Evolutionary conservation across 768 basidiomycete genomes (phyloP), one percentile per base, ranked within the genome.

Genomic region (Tricholoma hemisulphureum): DNA sequence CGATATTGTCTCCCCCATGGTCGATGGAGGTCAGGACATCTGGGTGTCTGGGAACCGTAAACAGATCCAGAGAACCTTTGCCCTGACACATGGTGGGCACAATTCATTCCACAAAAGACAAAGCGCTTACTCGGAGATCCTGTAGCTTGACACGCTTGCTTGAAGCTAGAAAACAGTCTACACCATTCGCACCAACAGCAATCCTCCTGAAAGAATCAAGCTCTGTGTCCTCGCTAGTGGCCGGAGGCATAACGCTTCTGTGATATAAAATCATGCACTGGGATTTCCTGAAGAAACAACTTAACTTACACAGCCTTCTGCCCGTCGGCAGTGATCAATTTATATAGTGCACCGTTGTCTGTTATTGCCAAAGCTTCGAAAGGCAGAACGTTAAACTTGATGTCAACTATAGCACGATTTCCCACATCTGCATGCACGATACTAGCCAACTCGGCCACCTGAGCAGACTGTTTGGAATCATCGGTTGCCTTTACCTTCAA

Each of bases 121-220:
- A 16, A 53, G 43, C 20, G 61, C 79, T 39, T 72, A 90, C 89
- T 63, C 89, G 73, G 37, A 79, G 73, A 66, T 92, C 89, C 20
- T 85, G 58, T 13, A 75, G 73, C 32, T 63, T 65, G 35, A 87
- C 67, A 16, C 55, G 58, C 39, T 71, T 76, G n/a, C 67, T 73
- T 0, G 84, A 85, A 20, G 82, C 64, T 11, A 86, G 66, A 53
- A 83, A 72, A 57, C 77, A 81, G 16, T 73, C 70, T 13, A 77
- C 67, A 11, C 61, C 63, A 29, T 67, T 63, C 10, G 61, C 51
- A 16, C 75, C 75, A 23, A 72, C 55, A 43, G 77, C 77, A 32
- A 89, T 66, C 39, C 82, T 78, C 83, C 84, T 87, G 63, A 88
- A 84, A 6, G 60, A 43, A 51, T 80, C 74, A 46, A 18, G 45